A percentile compares a stretch with the other conserved stretches of the same genome.
phyloP scores from a whole-genome alignment of 176 grass and related monocot genomes.

The Oropetium thomaeum region DNA sequence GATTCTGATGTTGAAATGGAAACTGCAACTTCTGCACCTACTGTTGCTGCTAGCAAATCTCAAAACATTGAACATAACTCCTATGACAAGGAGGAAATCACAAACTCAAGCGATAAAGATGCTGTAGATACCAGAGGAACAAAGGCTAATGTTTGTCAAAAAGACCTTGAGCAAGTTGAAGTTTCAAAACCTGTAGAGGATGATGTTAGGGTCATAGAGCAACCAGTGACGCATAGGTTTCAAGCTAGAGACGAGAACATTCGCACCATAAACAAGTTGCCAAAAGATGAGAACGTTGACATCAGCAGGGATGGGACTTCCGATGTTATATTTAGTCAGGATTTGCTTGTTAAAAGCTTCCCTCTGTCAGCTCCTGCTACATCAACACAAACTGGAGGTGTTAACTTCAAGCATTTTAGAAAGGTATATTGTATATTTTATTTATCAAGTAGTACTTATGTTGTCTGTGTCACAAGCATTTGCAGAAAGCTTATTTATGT shows the following conservation, averaged over 20 bases:
- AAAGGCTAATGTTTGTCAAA: slow-evolving; percentile 20
- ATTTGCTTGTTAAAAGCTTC: slow-evolving; percentile 58
- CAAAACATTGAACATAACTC: slow-evolving; percentile 28
- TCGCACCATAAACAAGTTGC: slow-evolving; percentile 45
- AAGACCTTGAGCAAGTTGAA: slow-evolving; percentile 22
- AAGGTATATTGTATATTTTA: slow-evolving; percentile 52
- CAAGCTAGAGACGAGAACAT: slow-evolving; percentile 35
- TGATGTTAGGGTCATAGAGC: slow-evolving; percentile 47
- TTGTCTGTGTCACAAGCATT: slow-evolving; percentile 20
- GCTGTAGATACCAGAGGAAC: slow-evolving; percentile 27
- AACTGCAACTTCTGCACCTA: slow-evolving; percentile 61
- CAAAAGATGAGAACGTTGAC: slow-evolving; percentile 54
- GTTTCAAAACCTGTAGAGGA: slow-evolving; percentile 31
- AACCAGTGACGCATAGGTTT: slow-evolving; percentile 32
- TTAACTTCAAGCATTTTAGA: slow-evolving; percentile 92
- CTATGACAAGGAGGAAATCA: slow-evolving; percentile 36
- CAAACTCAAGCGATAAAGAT: slow-evolving; percentile 22
- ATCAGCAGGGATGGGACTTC: slow-evolving; percentile 64
- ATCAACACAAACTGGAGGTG: slow-evolving; percentile 34
- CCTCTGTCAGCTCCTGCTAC: slow-evolving; percentile 12
- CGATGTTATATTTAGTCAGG: slow-evolving; percentile 73
- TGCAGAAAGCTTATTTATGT: not conserved
- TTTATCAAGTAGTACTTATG: not conserved
- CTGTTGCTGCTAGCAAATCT: slow-evolving; percentile 28
- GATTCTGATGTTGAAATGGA: slow-evolving; percentile 89